Evolutionary conservation across 345 rosid genomes (phyloP), one percentile per base, ranked within the genome.

Genomic region (Pseudoturritis turrita): DNA sequence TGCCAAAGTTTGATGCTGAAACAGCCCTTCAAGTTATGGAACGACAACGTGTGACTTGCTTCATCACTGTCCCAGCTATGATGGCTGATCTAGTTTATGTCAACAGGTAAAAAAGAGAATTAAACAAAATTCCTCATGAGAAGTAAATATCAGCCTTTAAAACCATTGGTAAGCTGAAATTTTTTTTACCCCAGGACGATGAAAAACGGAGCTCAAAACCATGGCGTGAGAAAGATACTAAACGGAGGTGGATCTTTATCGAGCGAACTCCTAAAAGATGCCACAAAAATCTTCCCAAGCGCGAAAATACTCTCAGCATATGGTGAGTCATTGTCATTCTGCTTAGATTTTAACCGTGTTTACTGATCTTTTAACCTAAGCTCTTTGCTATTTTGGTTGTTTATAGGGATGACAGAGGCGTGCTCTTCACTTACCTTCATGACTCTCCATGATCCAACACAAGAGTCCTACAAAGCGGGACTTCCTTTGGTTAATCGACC

Each of bases 161-260:
- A 59, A 6, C 1, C 0, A 0, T 51, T 72, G 11, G 22, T 26
- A 2, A 31, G 4, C 44, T 68, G 50, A 59, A 37, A 5, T 0
- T 3, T 6, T 51, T 43, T 49, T n/a, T n/a, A n/a, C 1, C 4
- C n/a, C 10, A 1, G 96, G 83, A 65, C 12, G 41, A 86, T 28
- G 64, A 74, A 76, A 78, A 75, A 63, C 43, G 81, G 83, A 75
- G 83, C 74, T 68, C 81, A 85, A 62, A 61, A 72, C 50, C 68
- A 36, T 10, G 56, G 65, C n/a, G 73, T 89, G 70, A 86, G 81
- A 78, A 89, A 84, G 80, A 82, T 94, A 70, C 72, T 90, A 43
- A 89, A 94, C 63, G 96, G 98, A 77, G 96, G 88, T n/a, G 97
- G 98, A 43, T 77, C 88, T 70, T 78, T 94, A 56, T 75, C 98